Conservation (phyloP, 192 early-diverging fungal species). For the Dissophora ornata region DNA sequence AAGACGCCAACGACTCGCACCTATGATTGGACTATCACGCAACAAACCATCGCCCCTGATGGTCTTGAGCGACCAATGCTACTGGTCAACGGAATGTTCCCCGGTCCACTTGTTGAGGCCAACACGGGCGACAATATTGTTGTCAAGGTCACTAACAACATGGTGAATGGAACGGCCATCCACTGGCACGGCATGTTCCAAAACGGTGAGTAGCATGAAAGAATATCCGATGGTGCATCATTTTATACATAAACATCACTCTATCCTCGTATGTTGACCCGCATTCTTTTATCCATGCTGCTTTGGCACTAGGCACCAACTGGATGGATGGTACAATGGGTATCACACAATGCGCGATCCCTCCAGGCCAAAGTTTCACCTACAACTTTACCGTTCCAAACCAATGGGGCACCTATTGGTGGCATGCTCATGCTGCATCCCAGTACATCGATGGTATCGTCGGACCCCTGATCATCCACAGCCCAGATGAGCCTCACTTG, state of each 20-base stretch:
- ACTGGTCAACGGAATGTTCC: conserved; percentile 70
- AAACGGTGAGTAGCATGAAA: conserved; percentile 21
- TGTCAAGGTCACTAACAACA: conserved; percentile 58
- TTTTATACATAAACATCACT: too few relatives aligned
- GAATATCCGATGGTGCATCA: too few relatives aligned
- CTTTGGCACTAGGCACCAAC: conserved; percentile 48
- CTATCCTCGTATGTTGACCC: too few relatives aligned
- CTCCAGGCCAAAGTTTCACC: conserved; percentile 51
- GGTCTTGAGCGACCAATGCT: conserved; percentile 69
- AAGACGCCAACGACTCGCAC: conserved; percentile 15
- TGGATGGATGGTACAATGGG: conserved; percentile 62
- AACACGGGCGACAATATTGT: conserved; percentile 60
- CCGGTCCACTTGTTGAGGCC: conserved; percentile 57
- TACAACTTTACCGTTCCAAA: conserved; percentile 54
- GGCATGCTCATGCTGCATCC: conserved; percentile 55
- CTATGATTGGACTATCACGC: conserved; percentile 38
- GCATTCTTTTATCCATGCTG: too few relatives aligned
- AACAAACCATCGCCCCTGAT: conserved; percentile 63
- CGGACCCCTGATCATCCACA: conserved; percentile 46
- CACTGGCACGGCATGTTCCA: conserved; percentile 70
- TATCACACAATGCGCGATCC: conserved; percentile 56
- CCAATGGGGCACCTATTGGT: conserved; percentile 63
- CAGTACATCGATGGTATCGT: conserved; percentile 55
- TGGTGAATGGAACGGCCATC: conserved; percentile 52
- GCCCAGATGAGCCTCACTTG: conserved; percentile 43